These are phyloP conservation scores for Ampelocalamus luodianensis DNA, from an alignment of 176 grass and related monocot species.

Conservation along the genomic window DNA sequence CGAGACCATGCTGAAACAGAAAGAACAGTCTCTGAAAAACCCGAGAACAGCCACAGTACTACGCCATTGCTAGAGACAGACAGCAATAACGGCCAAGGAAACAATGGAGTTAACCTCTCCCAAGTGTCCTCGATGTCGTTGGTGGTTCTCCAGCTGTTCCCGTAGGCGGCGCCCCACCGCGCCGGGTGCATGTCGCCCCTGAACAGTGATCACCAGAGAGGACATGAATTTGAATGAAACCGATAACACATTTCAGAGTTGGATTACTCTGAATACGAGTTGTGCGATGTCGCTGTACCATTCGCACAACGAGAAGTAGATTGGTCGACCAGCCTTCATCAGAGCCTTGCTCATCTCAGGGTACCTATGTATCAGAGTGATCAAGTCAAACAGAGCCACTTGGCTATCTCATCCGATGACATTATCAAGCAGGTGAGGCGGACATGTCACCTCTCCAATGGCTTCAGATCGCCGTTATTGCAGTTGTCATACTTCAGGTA, in stretches of 20 bases:
- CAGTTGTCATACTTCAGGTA: conserved; percentile 99
- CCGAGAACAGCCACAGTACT: not conserved
- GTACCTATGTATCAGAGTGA: conserved; percentile 50
- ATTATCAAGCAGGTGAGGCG: not conserved
- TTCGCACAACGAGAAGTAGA: conserved; percentile 85
- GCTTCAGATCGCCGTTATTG: conserved; percentile 77
- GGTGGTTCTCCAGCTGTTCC: conserved; percentile 95
- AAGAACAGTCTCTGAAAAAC: not conserved
- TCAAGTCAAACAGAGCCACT: not conserved
- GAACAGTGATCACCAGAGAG: not conserved
- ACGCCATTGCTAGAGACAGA: not conserved
- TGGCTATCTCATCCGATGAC: not conserved
- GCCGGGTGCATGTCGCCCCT: conserved; percentile 99
- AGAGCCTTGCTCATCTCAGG: conserved; percentile 85
- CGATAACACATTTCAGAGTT: not conserved
- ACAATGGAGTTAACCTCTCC: conserved; percentile 55
- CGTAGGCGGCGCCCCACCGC: conserved; percentile 65
- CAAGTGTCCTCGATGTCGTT: conserved; percentile 79
- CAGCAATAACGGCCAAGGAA: not conserved
- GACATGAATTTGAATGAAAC: not conserved
- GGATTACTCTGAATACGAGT: not conserved
- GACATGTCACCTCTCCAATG: conserved; percentile 58
- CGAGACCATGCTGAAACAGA: conserved; percentile 64
- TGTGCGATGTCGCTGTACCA: conserved; percentile 41
- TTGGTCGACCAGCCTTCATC: conserved; percentile 60